Conservation (phyloP, 2,329 filamentous ascomycete species). For the Pseudomassariella vexata region DNA sequence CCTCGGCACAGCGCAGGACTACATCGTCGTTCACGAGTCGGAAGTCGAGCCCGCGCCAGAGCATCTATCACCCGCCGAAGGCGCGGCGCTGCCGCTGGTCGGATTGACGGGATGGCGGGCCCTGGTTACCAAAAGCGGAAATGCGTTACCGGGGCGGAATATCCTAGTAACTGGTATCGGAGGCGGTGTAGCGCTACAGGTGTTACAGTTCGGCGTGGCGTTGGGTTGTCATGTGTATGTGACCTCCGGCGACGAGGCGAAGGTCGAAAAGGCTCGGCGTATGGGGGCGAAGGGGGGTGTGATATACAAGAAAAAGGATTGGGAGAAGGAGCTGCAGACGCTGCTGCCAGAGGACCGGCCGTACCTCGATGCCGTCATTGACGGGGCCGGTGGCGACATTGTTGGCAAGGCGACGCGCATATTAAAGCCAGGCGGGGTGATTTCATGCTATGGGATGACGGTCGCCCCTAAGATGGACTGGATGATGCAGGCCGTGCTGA, state of each 20-base stretch:
- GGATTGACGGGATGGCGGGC: constrained; percentile 88
- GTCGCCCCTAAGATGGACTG: constrained; percentile 79
- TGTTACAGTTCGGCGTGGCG: constrained; percentile 71
- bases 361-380: constrained; percentile 75
- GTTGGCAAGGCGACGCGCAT: constrained; percentile 62
- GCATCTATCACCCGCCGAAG: constrained; percentile 68
- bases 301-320: constrained; percentile 69
- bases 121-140: constrained; percentile 69
- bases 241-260: constrained; percentile 67
- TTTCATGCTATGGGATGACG: constrained; percentile 90
- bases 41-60: constrained; percentile 73
- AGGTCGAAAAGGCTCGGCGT: constrained; percentile 64
- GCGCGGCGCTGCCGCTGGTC: constrained; percentile 77
- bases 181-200: constrained; percentile 82
- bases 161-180: constrained; percentile 88
- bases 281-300: constrained; percentile 81
- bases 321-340: constrained; percentile 69
- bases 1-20: constrained; percentile 68
- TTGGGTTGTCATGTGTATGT: constrained; percentile 76
- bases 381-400: constrained; percentile 84
- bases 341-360: constrained; percentile 60
- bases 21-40: constrained; percentile 58
- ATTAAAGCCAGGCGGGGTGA: constrained; percentile 77
- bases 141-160: constrained; percentile 60
- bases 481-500: constrained; percentile 75